Evolutionary conservation across 2,329 filamentous ascomycete species (phyloP), one percentile per base, ranked within the genome.

Genomic region (Diaporthe eres): DNA sequence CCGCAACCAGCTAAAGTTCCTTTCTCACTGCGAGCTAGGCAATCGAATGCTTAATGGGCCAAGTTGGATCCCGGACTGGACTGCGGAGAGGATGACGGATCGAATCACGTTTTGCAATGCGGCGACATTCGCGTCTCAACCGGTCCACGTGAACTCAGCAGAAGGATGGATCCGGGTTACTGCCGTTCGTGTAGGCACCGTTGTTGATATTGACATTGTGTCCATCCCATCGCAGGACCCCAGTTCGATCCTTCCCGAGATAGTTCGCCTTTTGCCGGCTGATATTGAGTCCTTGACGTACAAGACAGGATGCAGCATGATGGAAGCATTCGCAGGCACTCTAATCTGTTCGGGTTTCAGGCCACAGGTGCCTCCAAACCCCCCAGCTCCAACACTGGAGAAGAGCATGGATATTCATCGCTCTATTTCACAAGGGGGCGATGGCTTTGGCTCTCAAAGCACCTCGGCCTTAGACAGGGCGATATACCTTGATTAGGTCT

Each of bases 61-160:
- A 10, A 70, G 31, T 39, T 70, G 49, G 47, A 34, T 55, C 22
- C 65, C 65, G 6, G 65, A 55, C n/a, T 70, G 65, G 65, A 39
- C 49, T 37, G 8, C 34, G 31, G 7, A 17, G 6, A n/a, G 31
- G 1, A 39, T 3, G 37, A 55, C 65, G 13, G 9, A 13, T 5
- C 2, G 4, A 12, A 42, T 53, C 13, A 1, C 1, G 1, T 2
- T 2, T 34, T 25, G 9, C 25, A 53, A 70, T n/a, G 31, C 34
- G 22, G 47, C 65, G 25, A 19, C 4, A 19, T 55, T 55, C 9
- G 49, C 31, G 9, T 1, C 1, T 6, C 47, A 51, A 70, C 8
- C 6, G 22, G 28, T 55, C 7, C 37, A 39, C 37, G 2, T 42
- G 3, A 22, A 53, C 12, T 49, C 17, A 28, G n/a, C 7, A 22